phyloP scores from a whole-genome alignment of 78 protist species.

The Dictyostelium discoideum region DNA sequence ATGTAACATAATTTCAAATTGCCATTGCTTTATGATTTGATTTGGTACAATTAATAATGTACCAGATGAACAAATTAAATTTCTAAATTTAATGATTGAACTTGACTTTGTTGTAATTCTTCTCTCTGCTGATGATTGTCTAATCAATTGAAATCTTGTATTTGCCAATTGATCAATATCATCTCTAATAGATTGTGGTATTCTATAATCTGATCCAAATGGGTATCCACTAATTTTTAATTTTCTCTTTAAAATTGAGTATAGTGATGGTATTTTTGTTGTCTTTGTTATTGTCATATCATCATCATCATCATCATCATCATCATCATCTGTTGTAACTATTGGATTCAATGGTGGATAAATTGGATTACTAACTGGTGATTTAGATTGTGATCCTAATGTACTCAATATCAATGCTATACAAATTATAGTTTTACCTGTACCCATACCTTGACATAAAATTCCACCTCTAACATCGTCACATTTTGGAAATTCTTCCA shows the following conservation, averaged over 20 bases:
- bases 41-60: conserved; percentile 45
- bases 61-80: background rate
- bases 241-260: background rate
- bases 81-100: background rate
- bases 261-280: background rate
- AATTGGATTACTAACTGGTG: background rate
- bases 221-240: conserved; percentile 20
- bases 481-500: background rate
- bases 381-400: conserved; percentile 33
- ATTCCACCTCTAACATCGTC: conserved; percentile 42
- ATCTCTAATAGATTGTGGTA: background rate
- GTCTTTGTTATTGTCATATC: background rate
- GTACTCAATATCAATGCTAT: conserved; percentile 56
- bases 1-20: conserved; percentile 16
- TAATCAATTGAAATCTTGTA: background rate
- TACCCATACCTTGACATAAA: conserved; percentile 73
- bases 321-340: background rate
- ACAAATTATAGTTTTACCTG: conserved; percentile 75
- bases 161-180: conserved; percentile 2
- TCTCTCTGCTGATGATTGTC: background rate
- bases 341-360: background rate
- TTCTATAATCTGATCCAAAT: background rate
- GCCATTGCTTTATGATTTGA: conserved; percentile 40
- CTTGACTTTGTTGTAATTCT: background rate
- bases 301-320: background rate